Evolutionary conservation across 2,329 filamentous ascomycete species (phyloP), one percentile per base, ranked within the genome.

Genomic region (Sporothrix pallida): DNA sequence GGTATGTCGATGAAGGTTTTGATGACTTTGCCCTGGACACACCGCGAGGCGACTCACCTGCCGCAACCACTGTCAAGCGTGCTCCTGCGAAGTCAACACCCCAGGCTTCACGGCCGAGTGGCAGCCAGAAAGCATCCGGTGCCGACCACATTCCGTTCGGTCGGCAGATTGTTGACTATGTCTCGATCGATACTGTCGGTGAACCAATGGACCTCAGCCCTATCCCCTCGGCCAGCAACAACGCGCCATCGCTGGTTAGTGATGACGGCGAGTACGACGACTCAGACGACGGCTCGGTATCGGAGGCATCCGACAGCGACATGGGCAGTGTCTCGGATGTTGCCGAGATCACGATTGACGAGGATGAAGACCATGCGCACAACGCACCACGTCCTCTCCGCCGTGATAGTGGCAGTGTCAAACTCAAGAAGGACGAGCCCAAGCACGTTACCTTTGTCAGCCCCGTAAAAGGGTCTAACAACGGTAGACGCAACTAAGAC

Each of bases 211-310:
- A 92, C 72, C 81, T 93, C 73, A 93, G 91, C 78, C 92, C 92
- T 5, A 89, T 90, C 78, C 92, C 91, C 0, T 82, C 90, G 62
- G 86, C 91, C 70, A 92, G 91, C 80, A 93, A 93, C 81, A 92
- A 93, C 77, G 92, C 92, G 9, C 92, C 92, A 26, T 94, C 91
- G 78, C 86, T 95, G 68, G 92, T 94, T 79, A 93, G 92, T 81
- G 92, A 95, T 81, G 92, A 94, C 79, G 91, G 92, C 77, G 92
- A 94, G 79, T 93, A 92, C 78, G 92, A 92, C 77, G 89, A 92
- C 73, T 93, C 91, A 1, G 89, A 92, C 73, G 89, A 89, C 74
- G 87, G 86, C 63, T 91, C 89, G 3, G 87, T 86, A 60, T 91
- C 89, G 4, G 89, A 89, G 37, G 83, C 84, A 72, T 88, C 86